phyloP scores from a whole-genome alignment of 768 basidiomycete species.

The Epithele typhae region DNA sequence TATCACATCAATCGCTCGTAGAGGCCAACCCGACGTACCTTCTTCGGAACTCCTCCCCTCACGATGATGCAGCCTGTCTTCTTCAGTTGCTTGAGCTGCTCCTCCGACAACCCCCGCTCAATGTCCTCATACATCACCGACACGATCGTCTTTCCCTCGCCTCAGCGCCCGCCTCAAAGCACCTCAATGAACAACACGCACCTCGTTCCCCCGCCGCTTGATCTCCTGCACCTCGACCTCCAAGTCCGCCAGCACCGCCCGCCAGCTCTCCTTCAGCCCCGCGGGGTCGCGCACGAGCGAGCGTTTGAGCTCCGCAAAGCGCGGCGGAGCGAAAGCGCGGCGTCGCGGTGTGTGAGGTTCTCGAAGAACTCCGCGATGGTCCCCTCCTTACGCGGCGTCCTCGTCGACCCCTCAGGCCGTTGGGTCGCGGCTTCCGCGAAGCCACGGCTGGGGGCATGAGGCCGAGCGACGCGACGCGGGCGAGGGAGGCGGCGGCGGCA shows the following conservation, averaged over 20 bases:
- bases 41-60: conserved; percentile 49
- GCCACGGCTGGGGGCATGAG: too few species aligned
- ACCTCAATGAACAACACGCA: conserved; percentile 29
- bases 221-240: conserved; percentile 45
- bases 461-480: too few species aligned
- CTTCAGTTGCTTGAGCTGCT: conserved; percentile 42
- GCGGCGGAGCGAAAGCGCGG: conserved; percentile 42
- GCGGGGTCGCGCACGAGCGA: conserved; percentile 39
- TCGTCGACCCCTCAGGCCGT: too few species aligned
- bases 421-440: too few species aligned
- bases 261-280: conserved; percentile 47
- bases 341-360: conserved; percentile 33
- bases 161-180: too few species aligned
- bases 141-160: conserved; percentile 43
- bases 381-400: too few species aligned
- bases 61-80: conserved; percentile 53
- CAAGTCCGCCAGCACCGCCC: conserved; percentile 47
- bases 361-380: conserved; percentile 45
- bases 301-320: conserved; percentile 60
- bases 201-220: conserved; percentile 40
- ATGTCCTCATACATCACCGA: conserved; percentile 42
- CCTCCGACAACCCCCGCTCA: conserved; percentile 40
- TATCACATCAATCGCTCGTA: background rate
- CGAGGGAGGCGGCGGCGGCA: too few species aligned
- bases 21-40: conserved; percentile 33